These are phyloP conservation scores for Lecanicillium sp. DNA, from an alignment of 2,329 filamentous ascomycete species.

Conservation along the genomic window DNA sequence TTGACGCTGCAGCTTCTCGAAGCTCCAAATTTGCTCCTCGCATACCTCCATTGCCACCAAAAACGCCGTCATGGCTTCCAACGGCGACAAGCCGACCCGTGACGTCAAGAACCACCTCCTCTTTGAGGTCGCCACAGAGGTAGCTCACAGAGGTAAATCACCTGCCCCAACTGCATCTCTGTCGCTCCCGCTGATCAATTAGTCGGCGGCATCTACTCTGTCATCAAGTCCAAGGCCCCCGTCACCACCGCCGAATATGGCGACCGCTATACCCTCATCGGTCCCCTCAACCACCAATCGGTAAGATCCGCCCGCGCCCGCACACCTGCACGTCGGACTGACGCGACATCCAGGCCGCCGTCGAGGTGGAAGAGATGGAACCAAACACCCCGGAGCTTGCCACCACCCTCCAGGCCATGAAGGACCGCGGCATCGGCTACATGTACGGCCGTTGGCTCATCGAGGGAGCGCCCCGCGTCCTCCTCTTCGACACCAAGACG, in stretches of 20 bases:
- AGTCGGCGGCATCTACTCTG: conserved; percentile 99
- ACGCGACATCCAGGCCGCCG: conserved; percentile 63
- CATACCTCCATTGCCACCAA: not conserved
- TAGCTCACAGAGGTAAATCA: conserved; percentile 77
- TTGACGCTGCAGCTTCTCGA: no score
- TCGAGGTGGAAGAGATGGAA: conserved; percentile 91
- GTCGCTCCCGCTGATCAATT: not conserved
- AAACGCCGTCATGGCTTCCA: conserved; percentile 37
- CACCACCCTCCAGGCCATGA: conserved; percentile 86
- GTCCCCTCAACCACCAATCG: conserved; percentile 85
- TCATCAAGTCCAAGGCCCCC: conserved; percentile 97
- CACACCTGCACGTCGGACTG: not conserved
- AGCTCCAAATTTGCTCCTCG: no score
- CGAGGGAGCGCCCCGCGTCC: conserved; percentile 86
- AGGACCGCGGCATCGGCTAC: conserved; percentile 80
- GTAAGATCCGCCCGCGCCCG: conserved; percentile 43
- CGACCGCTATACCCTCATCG: conserved; percentile 90
- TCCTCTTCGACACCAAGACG: conserved; percentile 91
- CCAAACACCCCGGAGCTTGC: conserved; percentile 74
- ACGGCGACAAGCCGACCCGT: conserved; percentile 41
- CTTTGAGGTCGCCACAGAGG: conserved; percentile 95
- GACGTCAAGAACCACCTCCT: conserved; percentile 95
- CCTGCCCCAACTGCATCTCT: not conserved
- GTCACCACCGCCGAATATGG: conserved; percentile 99
- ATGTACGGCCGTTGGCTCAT: conserved; percentile 97